phyloP scores from a whole-genome alignment of 169 alveolate genomes.

The Toxoplasma gondii region DNA sequence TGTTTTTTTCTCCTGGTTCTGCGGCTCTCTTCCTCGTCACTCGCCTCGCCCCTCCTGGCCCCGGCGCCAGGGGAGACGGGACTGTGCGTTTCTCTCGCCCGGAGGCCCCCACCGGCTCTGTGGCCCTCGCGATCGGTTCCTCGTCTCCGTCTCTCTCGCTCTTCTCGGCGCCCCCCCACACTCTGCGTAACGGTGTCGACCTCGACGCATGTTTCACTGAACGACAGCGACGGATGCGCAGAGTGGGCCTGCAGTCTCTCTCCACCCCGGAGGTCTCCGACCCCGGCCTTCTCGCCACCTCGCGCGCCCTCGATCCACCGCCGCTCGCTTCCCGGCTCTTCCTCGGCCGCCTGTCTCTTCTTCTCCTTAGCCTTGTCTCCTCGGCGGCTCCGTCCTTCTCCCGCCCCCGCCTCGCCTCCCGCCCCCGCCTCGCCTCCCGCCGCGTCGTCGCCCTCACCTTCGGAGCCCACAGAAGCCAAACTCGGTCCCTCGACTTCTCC shows the following conservation, averaged over 20 bases:
- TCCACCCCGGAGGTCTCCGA: too few relatives aligned
- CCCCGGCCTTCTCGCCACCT: not conserved
- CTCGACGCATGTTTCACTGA: too few relatives aligned
- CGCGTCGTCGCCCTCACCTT: too few relatives aligned
- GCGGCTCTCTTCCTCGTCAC: not conserved
- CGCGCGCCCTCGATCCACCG: not conserved
- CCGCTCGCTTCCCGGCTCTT: not conserved
- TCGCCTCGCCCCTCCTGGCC: not conserved
- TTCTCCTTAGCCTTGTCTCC: not conserved
- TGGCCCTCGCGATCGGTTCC: not conserved
- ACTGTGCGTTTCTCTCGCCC: not conserved
- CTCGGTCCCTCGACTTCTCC: too few relatives aligned
- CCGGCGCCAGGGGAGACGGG: not conserved
- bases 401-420: not conserved
- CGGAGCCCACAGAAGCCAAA: too few relatives aligned
- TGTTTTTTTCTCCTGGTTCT: not conserved
- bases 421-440: not conserved
- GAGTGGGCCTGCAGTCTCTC: too few relatives aligned
- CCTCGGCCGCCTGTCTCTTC: not conserved
- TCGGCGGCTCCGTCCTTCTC: not conserved
- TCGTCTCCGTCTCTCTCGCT: not conserved
- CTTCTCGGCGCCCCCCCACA: not conserved
- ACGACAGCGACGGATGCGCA: too few relatives aligned
- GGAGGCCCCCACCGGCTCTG: not conserved
- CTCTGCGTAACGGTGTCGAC: too few relatives aligned